phyloP scores from a whole-genome alignment of 169 alveolate species.

The Plasmodium cynomolgi region DNA sequence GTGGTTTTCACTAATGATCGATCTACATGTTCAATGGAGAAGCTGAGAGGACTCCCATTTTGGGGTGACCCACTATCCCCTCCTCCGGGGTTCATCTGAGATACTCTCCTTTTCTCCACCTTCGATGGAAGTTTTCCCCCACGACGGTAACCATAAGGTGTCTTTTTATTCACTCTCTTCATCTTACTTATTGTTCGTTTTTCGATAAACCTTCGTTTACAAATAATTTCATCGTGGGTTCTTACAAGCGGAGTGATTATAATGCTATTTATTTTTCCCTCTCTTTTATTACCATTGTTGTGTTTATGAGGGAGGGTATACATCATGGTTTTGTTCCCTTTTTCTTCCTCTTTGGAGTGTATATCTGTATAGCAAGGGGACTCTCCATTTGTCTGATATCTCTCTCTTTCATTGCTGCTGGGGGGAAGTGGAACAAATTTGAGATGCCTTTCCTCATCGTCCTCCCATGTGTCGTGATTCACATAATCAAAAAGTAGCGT shows the following conservation, averaged over 20 bases:
- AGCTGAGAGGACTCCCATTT: not conserved
- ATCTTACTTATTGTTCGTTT: not conserved
- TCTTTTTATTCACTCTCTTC: not conserved
- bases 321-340: not conserved
- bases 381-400: not conserved
- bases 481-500: conserved; percentile 17
- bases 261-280: not conserved
- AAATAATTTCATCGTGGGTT: not conserved
- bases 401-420: not conserved
- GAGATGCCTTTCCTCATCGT: not conserved
- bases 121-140: not conserved
- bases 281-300: not conserved
- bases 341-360: not conserved
- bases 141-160: not conserved
- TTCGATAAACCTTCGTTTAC: not conserved
- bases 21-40: not conserved
- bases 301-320: not conserved
- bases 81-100: not conserved
- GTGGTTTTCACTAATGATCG: not conserved
- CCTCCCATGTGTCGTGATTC: not conserved
- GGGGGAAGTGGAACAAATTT: not conserved
- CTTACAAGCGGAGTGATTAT: not conserved
- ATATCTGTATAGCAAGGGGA: not conserved
- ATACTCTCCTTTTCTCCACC: not conserved
- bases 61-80: not conserved